These are phyloP conservation scores for Biancaea sappan DNA, from an alignment of 306 rosid species.

Conservation along the genomic window DNA sequence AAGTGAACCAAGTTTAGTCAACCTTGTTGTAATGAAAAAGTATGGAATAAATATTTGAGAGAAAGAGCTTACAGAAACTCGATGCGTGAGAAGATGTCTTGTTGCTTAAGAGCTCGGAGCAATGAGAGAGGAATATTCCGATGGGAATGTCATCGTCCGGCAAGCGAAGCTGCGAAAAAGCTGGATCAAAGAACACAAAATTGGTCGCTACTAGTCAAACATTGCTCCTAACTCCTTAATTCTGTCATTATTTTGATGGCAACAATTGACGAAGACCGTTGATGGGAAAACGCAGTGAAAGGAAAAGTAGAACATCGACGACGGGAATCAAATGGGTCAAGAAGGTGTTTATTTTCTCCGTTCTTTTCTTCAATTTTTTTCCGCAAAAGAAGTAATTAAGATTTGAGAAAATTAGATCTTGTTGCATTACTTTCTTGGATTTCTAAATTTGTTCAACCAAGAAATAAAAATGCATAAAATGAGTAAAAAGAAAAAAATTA, in stretches of 20 bases:
- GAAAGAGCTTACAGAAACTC: not conserved
- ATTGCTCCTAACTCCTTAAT: not conserved
- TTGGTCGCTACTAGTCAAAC: not conserved
- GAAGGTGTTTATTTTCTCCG: not conserved
- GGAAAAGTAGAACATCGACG: not conserved
- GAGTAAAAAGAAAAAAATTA: no score
- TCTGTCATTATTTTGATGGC: not conserved
- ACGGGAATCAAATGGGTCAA: not conserved
- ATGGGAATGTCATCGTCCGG: not conserved
- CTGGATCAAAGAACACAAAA: not conserved
- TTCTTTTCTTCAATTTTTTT: no score
- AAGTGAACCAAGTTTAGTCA: not conserved
- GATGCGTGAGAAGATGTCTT: not conserved
- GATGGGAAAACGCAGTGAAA: not conserved
- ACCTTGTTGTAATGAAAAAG: not conserved
- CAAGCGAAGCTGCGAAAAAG: not conserved
- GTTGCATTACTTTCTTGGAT: not conserved
- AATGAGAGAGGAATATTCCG: not conserved
- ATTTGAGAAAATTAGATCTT: not conserved
- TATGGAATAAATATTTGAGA: not conserved
- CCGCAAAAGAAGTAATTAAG: not conserved
- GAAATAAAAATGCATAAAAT: not conserved
- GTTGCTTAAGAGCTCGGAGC: not conserved
- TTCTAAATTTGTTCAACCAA: not conserved
- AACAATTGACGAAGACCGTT: not conserved